A percentile compares a stretch with the other conserved stretches of the same genome.
Conservation (phyloP, 306 rosid species). For the Cyamopsis tetragonoloba region DNA sequence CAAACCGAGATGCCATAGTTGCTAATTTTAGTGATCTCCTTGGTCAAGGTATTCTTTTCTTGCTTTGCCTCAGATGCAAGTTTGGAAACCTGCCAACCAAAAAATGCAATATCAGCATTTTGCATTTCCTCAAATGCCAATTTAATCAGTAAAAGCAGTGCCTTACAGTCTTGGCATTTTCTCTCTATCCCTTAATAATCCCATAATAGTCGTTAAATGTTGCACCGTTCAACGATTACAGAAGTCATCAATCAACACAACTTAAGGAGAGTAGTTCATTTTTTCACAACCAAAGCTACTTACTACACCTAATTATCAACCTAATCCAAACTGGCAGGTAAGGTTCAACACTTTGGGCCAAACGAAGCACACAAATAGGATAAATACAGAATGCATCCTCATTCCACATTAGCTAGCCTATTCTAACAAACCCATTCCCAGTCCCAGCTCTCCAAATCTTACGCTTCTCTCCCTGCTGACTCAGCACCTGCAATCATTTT, state of each 20-base stretch:
- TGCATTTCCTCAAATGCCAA: not conserved
- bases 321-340: not conserved
- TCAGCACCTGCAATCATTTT: no score
- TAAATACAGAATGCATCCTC: no score
- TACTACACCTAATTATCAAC: not conserved
- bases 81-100: conserved; percentile 59
- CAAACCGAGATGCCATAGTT: conserved; percentile 85
- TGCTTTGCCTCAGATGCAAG: conserved; percentile 72
- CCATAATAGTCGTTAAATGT: not conserved
- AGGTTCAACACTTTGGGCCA: not conserved
- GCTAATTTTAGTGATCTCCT: conserved; percentile 77
- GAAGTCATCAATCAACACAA: not conserved
- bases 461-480: no score
- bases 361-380: not conserved
- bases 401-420: no score
- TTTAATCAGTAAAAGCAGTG: not conserved
- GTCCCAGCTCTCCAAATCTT: no score
- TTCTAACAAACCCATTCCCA: no score
- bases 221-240: not conserved
- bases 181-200: not conserved
- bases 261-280: not conserved
- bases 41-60: conserved; percentile 58
- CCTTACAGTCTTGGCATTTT: not conserved
- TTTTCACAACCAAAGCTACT: not conserved
- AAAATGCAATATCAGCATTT: conserved; percentile 26